phyloP scores from a whole-genome alignment of 2,329 filamentous ascomycete species.

The Penicillium sp. region DNA sequence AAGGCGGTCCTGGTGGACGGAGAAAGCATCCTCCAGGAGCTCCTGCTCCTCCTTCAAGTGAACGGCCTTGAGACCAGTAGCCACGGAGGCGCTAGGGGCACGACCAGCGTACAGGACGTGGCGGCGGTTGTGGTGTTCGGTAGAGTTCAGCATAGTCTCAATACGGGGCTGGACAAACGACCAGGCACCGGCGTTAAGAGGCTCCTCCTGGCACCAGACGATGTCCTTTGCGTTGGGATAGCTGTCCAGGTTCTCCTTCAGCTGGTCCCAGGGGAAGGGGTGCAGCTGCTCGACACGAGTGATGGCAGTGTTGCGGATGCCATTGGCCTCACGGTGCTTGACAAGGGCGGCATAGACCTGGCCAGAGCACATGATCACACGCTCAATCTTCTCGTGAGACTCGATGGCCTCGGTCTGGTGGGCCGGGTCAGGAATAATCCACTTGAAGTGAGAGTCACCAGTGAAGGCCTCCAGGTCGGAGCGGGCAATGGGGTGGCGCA shows the following conservation, averaged over 20 bases:
- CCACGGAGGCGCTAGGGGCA: slow-evolving; percentile 89
- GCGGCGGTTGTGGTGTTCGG: slow-evolving; percentile 84
- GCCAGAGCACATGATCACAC: slow-evolving; percentile 90
- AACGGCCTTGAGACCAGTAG: slow-evolving; percentile 83
- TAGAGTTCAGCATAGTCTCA: slow-evolving; percentile 93
- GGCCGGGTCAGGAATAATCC: slow-evolving; percentile 90
- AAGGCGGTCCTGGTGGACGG: slow-evolving; percentile 64
- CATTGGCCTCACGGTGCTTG: slow-evolving; percentile 87
- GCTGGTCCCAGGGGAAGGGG: slow-evolving; percentile 97
- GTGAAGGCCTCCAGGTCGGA: slow-evolving; percentile 90
- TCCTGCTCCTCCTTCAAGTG: slow-evolving; percentile 94
- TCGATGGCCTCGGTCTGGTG: slow-evolving; percentile 73
- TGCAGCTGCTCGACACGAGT: slow-evolving; percentile 97
- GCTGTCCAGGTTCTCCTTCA: slow-evolving; percentile 93
- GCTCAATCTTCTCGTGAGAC: slow-evolving; percentile 81
- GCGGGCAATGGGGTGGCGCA: slow-evolving; percentile 89
- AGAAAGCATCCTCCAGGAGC: slow-evolving; percentile 67
- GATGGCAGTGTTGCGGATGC: slow-evolving; percentile 87
- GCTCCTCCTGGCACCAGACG: slow-evolving; percentile 97
- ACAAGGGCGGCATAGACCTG: slow-evolving; percentile 89
- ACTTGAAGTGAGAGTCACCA: slow-evolving; percentile 89
- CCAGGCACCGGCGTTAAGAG: slow-evolving; percentile 96
- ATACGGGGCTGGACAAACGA: slow-evolving; percentile 96
- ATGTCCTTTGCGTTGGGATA: slow-evolving; percentile 98
- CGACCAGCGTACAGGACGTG: slow-evolving; percentile 97